Base-by-base conservation (phyloP, 2,329 filamentous ascomycete genomes). In the Penicillium vulpinum region DNA sequence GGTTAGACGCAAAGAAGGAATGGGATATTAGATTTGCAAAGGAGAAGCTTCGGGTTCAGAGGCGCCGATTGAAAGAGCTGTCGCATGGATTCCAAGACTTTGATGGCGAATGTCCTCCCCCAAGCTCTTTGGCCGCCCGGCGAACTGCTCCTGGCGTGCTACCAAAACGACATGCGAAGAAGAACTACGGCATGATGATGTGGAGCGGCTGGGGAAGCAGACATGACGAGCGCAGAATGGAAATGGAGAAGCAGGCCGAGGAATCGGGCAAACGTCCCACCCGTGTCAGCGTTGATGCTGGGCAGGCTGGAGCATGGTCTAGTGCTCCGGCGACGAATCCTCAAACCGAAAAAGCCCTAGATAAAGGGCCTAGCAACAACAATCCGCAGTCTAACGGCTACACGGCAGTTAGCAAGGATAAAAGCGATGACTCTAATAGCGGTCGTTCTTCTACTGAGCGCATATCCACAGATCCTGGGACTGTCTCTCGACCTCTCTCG, bases 191-290 rank as follows among this genome's bases (percentile, higher is more conserved):
- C 8, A 79, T 97, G 72, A 85, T 87, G 2, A 77, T 97, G 62
- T 97, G 93, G 93, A 89, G 87, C 48, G 80, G 88, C 1, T 95
- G 92, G 89, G 92, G 91, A 15, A 92, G 88, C 44, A 95, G 90
- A 70, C 91, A 97, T 69, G 94, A 97, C 70, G 84, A 93, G 72
- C 81, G 81, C 60, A 89, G 89, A 0, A 81, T 95, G 15, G 67
- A 70, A 43, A 69, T 66, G 44, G 72, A 75, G 35, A 47, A 61
- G 2, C 60, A 63, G 21, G 60, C 61, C 1, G 57, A 59, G 10
- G 60, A 67, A 41, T 56, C 54, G 2, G 67, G 66, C 9, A 62
- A 54, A 11, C 64, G 54, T 9, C 61, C 67, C 10, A 65, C 64
- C 16, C 64, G 65, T 13, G 59, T 54, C 2, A 72, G 68, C 26